Conservation (phyloP, 805 yeast species). For the Spathaspora sp. region DNA sequence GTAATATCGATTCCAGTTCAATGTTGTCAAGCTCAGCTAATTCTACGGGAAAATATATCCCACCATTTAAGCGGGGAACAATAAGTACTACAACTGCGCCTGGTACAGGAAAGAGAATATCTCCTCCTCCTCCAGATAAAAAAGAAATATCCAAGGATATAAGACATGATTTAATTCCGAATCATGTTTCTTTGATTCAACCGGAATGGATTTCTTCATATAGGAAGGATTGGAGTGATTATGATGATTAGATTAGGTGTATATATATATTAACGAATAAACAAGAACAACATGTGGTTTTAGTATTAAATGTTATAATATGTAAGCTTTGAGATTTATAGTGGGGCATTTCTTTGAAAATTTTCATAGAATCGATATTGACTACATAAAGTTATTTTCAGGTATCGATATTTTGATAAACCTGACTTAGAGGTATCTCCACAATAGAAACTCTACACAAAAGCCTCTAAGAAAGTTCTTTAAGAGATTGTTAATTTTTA, state of each 20-base stretch:
- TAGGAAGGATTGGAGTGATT: slow-evolving; percentile 26
- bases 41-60: slow-evolving; percentile 57
- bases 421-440: too few species aligned
- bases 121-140: slow-evolving; percentile 1
- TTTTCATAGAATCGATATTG: too few species aligned
- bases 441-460: too few species aligned
- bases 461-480: too few species aligned
- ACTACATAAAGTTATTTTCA: too few species aligned
- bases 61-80: slow-evolving; percentile 66
- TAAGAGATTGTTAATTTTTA: too few species aligned
- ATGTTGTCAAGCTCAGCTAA: slow-evolving; percentile 1
- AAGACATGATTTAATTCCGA: neutral
- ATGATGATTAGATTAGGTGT: slow-evolving; percentile 10
- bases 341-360: too few species aligned
- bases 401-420: too few species aligned
- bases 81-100: slow-evolving; percentile 12
- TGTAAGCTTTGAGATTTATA: too few species aligned
- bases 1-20: neutral
- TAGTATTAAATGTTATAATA: too few species aligned
- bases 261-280: neutral
- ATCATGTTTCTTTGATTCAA: slow-evolving; percentile 9
- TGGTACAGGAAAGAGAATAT: neutral
- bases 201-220: slow-evolving; percentile 21
- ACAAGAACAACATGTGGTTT: too few species aligned
- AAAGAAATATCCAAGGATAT: neutral